These are phyloP conservation scores for Teunomyces barrocoloradensis DNA, from an alignment of 805 yeast genomes.

Conservation along the genomic window DNA sequence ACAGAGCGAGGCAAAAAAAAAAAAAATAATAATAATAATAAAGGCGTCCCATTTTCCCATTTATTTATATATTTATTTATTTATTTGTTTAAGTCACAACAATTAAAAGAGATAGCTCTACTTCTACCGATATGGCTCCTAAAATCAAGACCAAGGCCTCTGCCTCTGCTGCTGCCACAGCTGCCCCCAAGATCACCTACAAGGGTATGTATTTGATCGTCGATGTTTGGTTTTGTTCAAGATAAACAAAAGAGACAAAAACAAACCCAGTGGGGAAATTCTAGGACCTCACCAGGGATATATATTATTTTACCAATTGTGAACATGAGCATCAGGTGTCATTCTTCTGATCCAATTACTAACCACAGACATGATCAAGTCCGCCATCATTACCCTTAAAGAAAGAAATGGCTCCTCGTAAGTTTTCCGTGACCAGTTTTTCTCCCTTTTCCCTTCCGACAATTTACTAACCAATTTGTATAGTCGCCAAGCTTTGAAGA, in stretches of 20 bases:
- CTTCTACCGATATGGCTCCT: conserved; percentile 29
- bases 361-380: conserved; percentile 55
- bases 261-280: background rate
- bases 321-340: background rate
- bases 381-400: conserved; percentile 67
- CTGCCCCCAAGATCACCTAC: conserved; percentile 39
- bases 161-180: conserved; percentile 13
- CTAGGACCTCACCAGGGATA: too few species aligned
- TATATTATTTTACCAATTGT: too few species aligned
- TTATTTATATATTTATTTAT: conserved; percentile 5
- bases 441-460: conserved; percentile 1
- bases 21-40: background rate
- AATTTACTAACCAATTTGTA: conserved; percentile 16
- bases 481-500: conserved; percentile 85
- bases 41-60: conserved; percentile 1
- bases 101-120: background rate
- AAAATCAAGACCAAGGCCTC: conserved; percentile 25
- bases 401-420: conserved; percentile 79
- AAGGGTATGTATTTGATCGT: conserved; percentile 39
- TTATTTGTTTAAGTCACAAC: conserved; percentile 2
- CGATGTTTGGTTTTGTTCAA: background rate
- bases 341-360: conserved; percentile 7
- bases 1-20: too few species aligned
- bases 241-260: background rate
- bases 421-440: conserved; percentile 22